Evolutionary conservation across 2,329 filamentous ascomycete species (phyloP).

Genomic region (Botryotinia narcissicola): DNA sequence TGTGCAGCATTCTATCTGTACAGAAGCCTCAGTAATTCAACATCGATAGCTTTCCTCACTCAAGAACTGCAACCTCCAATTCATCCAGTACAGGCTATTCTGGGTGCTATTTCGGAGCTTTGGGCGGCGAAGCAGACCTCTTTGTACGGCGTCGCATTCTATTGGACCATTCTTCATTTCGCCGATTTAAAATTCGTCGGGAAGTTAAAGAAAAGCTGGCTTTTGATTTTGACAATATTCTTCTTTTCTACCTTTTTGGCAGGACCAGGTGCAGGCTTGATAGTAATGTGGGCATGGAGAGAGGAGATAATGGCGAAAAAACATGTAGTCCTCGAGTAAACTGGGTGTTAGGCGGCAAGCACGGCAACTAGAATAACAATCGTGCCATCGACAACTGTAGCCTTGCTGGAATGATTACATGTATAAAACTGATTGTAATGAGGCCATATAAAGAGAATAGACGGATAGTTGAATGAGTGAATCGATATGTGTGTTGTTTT

Average conservation of each 20-base stretch:
- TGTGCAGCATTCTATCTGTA: constrained; percentile 24
- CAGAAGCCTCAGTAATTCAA: constrained; percentile 29
- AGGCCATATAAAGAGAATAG: background rate
- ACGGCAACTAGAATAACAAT: background rate
- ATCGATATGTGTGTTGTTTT: background rate
- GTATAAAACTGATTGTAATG: background rate
- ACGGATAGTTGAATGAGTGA: background rate
- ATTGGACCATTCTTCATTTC: constrained; percentile 40
- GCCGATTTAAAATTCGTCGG: constrained; percentile 39
- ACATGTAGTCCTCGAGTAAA: background rate
- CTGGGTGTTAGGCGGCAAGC: no score
- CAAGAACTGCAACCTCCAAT: background rate
- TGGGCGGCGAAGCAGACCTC: constrained; percentile 22
- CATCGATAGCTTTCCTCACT: constrained; percentile 21
- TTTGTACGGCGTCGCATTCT: constrained; percentile 27
- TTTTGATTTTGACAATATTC: constrained; percentile 28
- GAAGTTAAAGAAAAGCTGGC: constrained; percentile 29
- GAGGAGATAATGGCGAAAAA: constrained; percentile 38
- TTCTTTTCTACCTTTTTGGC: constrained; percentile 26
- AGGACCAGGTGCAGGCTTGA: constrained; percentile 38
- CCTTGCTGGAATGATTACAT: background rate
- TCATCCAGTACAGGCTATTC: background rate
- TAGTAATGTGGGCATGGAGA: constrained; percentile 39
- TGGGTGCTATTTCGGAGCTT: background rate
- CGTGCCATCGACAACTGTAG: background rate